A percentile compares a stretch with the other conserved stretches of the same genome.
phyloP scores from a whole-genome alignment of 2,329 filamentous ascomycete genomes.

The Fusarium coffeatum region DNA sequence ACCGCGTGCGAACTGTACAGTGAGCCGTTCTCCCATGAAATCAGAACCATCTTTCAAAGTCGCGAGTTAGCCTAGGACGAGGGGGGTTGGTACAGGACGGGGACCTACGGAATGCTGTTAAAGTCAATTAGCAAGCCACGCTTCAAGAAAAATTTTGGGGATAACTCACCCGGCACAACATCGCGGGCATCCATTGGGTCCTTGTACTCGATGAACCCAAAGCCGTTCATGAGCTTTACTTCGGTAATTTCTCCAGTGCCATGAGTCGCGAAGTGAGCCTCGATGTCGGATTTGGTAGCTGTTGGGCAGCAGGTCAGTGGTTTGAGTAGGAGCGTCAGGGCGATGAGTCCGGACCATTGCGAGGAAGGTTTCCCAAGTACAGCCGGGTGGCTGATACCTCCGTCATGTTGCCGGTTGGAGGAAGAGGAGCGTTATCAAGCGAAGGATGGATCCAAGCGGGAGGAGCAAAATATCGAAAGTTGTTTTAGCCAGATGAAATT shows the following conservation, averaged over 20 bases:
- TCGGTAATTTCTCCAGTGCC: constrained; percentile 97
- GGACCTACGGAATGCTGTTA: constrained; percentile 71
- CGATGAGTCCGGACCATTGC: constrained; percentile 75
- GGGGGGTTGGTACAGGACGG: constrained; percentile 27
- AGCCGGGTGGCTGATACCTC: constrained; percentile 95
- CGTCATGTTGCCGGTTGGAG: constrained; percentile 68
- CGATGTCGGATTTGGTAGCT: constrained; percentile 98
- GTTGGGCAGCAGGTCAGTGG: constrained; percentile 61
- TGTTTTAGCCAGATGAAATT: constrained; percentile 26
- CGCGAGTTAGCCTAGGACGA: constrained; percentile 43
- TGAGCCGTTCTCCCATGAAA: constrained; percentile 97
- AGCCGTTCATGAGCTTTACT: constrained; percentile 99
- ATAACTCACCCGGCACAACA: constrained; percentile 89
- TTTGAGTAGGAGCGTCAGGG: constrained; percentile 47
- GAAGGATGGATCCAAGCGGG: constrained; percentile 31
- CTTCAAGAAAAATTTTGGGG: constrained; percentile 27
- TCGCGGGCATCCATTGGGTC: constrained; percentile 98
- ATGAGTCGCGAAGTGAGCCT: constrained; percentile 94
- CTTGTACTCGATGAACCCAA: constrained; percentile 99
- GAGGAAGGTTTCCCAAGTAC: constrained; percentile 97
- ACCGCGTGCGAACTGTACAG: constrained; percentile 97
- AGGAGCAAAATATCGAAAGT: constrained; percentile 20
- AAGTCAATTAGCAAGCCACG: constrained; percentile 35
- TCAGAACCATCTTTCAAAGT: constrained; percentile 83
- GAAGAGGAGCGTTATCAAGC: constrained; percentile 28